A percentile compares a stretch with the other conserved stretches of the same genome.
Conservation (phyloP, 148 eudicot species). For the Rhododendron williamsianum region DNA sequence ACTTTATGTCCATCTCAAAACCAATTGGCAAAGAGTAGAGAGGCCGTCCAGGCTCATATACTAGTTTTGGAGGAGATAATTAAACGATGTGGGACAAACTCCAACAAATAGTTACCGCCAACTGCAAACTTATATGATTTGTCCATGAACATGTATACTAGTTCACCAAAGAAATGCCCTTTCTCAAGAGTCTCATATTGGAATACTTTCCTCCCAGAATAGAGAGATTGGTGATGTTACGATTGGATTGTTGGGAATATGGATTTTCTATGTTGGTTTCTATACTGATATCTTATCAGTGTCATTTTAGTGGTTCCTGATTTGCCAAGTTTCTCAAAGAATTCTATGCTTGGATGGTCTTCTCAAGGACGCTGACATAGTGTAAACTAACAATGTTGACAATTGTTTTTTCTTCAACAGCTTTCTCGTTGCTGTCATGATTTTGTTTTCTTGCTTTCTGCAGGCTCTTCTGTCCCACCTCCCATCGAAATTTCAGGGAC, state of each 20-base stretch:
- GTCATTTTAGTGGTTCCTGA: not conserved
- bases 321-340: not conserved
- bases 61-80: too few species aligned
- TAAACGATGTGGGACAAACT: too few species aligned
- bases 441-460: conserved; percentile 14
- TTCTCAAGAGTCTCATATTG: not conserved
- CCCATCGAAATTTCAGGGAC: conserved; percentile 59
- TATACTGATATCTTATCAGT: not conserved
- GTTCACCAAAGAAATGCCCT: not conserved
- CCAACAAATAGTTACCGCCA: not conserved
- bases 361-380: not conserved
- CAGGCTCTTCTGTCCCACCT: conserved; percentile 82
- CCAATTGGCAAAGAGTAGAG: too few species aligned
- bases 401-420: not conserved
- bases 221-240: not conserved
- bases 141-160: not conserved
- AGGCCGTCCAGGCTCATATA: too few species aligned
- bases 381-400: not conserved
- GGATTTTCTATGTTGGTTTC: not conserved
- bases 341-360: conserved; percentile 8
- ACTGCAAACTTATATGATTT: not conserved
- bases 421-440: not conserved
- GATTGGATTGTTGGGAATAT: not conserved
- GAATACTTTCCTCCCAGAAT: not conserved
- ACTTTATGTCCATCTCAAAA: too few species aligned